phyloP scores from a whole-genome alignment of 2,329 filamentous ascomycete species.

The Chalaropsis thielavioides region DNA sequence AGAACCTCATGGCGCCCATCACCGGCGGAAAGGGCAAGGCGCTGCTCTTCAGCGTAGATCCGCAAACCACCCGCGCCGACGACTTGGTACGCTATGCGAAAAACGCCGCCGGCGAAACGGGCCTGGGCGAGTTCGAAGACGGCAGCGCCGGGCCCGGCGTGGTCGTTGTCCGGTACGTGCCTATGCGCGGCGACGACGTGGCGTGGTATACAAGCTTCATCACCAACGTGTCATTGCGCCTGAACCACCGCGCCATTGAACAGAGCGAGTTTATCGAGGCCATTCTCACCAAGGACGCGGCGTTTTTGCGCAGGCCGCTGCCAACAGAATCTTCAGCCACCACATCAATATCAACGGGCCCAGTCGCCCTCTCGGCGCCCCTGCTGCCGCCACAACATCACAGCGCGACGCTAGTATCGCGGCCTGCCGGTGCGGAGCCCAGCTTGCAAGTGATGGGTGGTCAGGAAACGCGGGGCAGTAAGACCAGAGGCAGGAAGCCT shows the following conservation, averaged over 20 bases:
- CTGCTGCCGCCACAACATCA: not conserved
- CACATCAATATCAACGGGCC: conserved; percentile 8
- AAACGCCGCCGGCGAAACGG: conserved; percentile 59
- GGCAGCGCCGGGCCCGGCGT: conserved; percentile 54
- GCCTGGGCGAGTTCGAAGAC: conserved; percentile 47
- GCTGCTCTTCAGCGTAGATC: conserved; percentile 46
- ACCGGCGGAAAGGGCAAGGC: conserved; percentile 73
- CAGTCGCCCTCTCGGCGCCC: not conserved
- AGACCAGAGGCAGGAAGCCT: conserved; percentile 28
- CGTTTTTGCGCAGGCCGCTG: conserved; percentile 53
- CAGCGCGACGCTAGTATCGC: not conserved
- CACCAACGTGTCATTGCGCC: conserved; percentile 50
- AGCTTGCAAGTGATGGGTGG: not conserved
- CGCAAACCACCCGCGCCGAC: conserved; percentile 50
- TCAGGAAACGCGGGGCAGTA: conserved; percentile 15
- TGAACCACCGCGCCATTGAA: conserved; percentile 71
- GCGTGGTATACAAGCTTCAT: conserved; percentile 59
- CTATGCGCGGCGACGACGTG: conserved; percentile 35
- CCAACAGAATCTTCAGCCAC: conserved; percentile 30
- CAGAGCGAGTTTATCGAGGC: conserved; percentile 87
- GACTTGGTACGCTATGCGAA: conserved; percentile 70
- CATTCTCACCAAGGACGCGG: conserved; percentile 68
- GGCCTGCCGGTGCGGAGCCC: not conserved
- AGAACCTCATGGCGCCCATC: conserved; percentile 59
- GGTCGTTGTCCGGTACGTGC: conserved; percentile 60